Conservation (phyloP, 352 stramenopile genomes). For the Phytopythium aichiense region DNA sequence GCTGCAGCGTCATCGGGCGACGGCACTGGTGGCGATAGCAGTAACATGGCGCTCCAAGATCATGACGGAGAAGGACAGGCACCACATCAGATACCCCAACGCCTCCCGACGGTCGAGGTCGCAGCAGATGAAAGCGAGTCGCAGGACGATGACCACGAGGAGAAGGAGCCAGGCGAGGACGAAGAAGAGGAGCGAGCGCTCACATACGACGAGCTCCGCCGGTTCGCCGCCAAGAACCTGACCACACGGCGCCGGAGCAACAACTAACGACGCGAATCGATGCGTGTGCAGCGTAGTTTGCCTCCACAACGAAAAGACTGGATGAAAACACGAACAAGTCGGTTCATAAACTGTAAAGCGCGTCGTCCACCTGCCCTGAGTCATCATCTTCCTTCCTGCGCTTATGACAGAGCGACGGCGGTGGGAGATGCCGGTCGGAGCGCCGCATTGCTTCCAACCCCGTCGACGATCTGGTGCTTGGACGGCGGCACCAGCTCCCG, state of each 20-base stretch:
- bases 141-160: constrained; percentile 1
- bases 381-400: background rate
- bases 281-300: background rate
- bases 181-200: constrained; percentile 68
- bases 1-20: constrained; percentile 2
- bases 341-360: constrained; percentile 1
- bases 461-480: constrained; percentile 18
- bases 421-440: constrained; percentile 1
- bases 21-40: background rate
- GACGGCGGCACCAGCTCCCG: constrained; percentile 52
- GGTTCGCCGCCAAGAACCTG: constrained; percentile 53
- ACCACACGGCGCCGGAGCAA: constrained; percentile 12
- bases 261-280: background rate
- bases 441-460: background rate
- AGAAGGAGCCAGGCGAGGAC: constrained; percentile 28
- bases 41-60: background rate
- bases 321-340: background rate
- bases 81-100: background rate
- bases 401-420: background rate
- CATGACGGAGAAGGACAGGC: background rate
- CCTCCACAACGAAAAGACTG: background rate
- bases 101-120: background rate
- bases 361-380: background rate
- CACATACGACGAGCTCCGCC: constrained; percentile 69
- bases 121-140: constrained; percentile 13